Conservation (phyloP, 495 filamentous ascomycete species). For the Zalerion maritima region DNA sequence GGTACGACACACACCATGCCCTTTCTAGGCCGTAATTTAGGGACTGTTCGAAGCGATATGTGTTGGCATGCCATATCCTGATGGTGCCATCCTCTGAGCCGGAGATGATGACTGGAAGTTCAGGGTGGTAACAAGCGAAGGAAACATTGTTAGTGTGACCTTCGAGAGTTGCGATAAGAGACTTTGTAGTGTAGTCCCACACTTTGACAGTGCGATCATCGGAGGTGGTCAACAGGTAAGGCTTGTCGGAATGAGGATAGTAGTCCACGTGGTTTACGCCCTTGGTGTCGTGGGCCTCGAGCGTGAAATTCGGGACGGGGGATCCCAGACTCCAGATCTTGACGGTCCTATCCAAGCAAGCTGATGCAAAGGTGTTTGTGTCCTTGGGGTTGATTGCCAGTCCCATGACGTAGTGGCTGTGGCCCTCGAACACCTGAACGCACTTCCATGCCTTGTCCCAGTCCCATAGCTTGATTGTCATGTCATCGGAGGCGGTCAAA, state of each 20-base stretch:
- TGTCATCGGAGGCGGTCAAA: slow-evolving; percentile 94
- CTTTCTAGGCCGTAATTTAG: slow-evolving; percentile 89
- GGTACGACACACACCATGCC: slow-evolving; percentile 94
- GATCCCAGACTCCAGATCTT: slow-evolving; percentile 98
- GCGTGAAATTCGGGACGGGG: slow-evolving; percentile 76
- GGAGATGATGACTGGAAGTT: slow-evolving; percentile 95
- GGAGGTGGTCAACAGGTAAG: slow-evolving; percentile 90
- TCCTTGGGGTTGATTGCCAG: slow-evolving; percentile 99
- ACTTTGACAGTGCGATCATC: slow-evolving; percentile 91
- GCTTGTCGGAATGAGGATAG: slow-evolving; percentile 92
- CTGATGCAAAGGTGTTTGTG: slow-evolving; percentile 92
- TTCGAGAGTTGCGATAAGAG: slow-evolving; percentile 88
- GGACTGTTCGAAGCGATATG: slow-evolving; percentile 88
- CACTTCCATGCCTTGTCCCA: slow-evolving; percentile 99
- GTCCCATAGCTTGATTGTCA: slow-evolving; percentile 99
- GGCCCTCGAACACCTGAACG: slow-evolving; percentile 95
- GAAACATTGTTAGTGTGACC: slow-evolving; percentile 98
- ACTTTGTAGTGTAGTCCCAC: slow-evolving; percentile 98
- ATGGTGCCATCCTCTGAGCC: slow-evolving; percentile 96
- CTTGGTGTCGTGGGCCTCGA: slow-evolving; percentile 96
- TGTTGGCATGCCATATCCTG: slow-evolving; percentile 97
- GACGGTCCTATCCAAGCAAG: slow-evolving; percentile 89
- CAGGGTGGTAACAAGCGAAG: slow-evolving; percentile 95
- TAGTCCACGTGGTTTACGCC: slow-evolving; percentile 97
- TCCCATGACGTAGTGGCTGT: slow-evolving; percentile 98